Percentiles rank a stretch among this genome's conserved stretches.
phyloP scores from a whole-genome alignment of 2,329 filamentous ascomycete genomes.

The Blastomyces parvus region DNA sequence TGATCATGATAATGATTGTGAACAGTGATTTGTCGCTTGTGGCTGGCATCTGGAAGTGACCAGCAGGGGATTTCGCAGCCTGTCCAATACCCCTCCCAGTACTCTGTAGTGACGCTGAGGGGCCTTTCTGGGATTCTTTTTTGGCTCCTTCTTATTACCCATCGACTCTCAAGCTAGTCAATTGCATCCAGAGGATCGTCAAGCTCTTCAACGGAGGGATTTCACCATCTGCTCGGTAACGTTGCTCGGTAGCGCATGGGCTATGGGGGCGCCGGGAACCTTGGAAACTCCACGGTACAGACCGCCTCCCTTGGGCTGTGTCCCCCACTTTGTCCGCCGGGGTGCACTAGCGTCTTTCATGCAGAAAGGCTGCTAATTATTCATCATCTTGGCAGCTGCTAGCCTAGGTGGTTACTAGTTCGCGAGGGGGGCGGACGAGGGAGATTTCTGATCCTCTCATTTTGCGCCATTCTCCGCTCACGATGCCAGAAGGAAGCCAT shows the following conservation, averaged over 20 bases:
- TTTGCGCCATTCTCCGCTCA: neutral
- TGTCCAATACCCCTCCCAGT: neutral
- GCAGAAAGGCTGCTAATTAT: neutral
- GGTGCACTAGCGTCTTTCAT: neutral
- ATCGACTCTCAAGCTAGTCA: neutral
- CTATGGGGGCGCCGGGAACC: too few species aligned
- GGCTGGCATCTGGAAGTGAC: neutral
- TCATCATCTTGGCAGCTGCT: neutral
- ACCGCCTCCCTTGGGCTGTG: neutral
- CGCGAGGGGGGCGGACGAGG: too few species aligned
- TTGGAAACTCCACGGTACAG: neutral
- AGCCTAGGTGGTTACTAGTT: neutral
- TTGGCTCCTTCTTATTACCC: neutral
- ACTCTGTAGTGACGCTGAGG: neutral
- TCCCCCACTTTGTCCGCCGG: neutral
- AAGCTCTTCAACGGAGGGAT: neutral
- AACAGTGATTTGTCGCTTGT: neutral
- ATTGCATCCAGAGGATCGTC: neutral
- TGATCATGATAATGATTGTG: neutral
- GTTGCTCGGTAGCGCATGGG: neutral
- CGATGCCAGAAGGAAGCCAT: neutral
- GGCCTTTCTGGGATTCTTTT: neutral
- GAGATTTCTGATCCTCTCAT: neutral
- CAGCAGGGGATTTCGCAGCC: neutral
- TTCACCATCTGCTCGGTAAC: neutral